Evolutionary conservation across 2,329 filamentous ascomycete genomes (phyloP).

Genomic region (Diaporthe ampelina): DNA sequence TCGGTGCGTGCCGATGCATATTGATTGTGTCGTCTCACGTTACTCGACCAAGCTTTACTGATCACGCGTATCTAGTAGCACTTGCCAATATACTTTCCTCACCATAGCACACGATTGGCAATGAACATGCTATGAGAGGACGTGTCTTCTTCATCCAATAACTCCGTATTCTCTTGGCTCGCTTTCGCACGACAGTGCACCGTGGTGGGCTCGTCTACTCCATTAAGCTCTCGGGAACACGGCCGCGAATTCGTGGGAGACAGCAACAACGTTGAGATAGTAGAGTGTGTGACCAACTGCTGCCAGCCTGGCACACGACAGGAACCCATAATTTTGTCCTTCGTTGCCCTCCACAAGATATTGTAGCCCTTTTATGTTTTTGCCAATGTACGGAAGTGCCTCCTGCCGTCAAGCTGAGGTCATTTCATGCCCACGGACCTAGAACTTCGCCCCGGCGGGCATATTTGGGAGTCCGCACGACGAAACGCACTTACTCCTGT

Average conservation of each 20-base stretch:
- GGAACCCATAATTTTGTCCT: neutral
- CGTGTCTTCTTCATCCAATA: neutral
- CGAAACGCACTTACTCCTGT: neutral
- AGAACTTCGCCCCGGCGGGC: constrained; percentile 9
- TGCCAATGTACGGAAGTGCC: neutral
- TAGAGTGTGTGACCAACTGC: constrained; percentile 11
- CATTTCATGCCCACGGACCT: neutral
- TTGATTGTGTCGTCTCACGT: constrained; percentile 8
- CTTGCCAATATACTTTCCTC: neutral
- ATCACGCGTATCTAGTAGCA: neutral
- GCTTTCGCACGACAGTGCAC: neutral
- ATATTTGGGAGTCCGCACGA: neutral
- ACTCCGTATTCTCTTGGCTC: neutral
- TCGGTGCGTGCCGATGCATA: constrained; percentile 4
- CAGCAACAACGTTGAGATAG: neutral
- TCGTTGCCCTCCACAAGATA: neutral
- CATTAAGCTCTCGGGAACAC: constrained; percentile 11
- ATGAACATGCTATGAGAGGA: neutral
- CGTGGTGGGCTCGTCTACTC: neutral
- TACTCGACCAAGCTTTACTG: constrained; percentile 14
- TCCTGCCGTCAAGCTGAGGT: neutral
- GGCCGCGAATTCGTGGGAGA: neutral
- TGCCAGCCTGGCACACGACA: constrained; percentile 6
- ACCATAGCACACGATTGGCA: neutral
- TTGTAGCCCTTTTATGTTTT: neutral